These are phyloP conservation scores for Tetraselmis striata DNA, from an alignment of 139 green algal species.

Conservation along the genomic window DNA sequence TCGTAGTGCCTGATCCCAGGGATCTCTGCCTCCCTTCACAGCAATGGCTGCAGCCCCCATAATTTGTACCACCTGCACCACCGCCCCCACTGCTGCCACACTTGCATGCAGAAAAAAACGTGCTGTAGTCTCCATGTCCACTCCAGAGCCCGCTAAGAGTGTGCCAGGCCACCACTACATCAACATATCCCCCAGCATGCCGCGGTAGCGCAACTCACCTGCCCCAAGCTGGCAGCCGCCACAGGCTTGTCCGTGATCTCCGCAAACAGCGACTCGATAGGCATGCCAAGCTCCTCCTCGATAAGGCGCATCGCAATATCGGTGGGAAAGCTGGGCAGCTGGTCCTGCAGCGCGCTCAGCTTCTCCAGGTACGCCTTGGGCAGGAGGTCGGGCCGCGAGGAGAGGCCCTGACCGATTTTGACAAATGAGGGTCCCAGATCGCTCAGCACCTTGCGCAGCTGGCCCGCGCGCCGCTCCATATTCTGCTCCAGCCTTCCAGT, in stretches of 20 bases:
- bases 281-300: constrained; percentile 73
- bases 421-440: constrained; percentile 76
- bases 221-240: constrained; percentile 77
- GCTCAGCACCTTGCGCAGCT: constrained; percentile 59
- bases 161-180: no score
- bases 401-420: constrained; percentile 85
- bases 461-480: constrained; percentile 35
- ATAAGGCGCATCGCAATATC: constrained; percentile 68
- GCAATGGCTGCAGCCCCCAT: no score
- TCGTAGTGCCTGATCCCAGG: no score
- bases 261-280: constrained; percentile 50
- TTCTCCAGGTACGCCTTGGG: constrained; percentile 56
- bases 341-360: constrained; percentile 69
- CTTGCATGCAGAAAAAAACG: no score
- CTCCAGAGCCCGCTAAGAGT: no score
- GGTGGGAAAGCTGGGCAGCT: constrained; percentile 58
- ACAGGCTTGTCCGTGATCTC: constrained; percentile 65
- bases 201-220: constrained; percentile 58
- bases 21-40: no score
- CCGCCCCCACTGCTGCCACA: no score
- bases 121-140: no score
- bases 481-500: constrained; percentile 58
- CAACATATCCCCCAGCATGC: no score
- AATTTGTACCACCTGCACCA: no score
- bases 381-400: constrained; percentile 57